Evolutionary conservation across 306 rosid species (phyloP), one percentile per base, ranked within the genome.

Genomic region (Fagus crenata): DNA sequence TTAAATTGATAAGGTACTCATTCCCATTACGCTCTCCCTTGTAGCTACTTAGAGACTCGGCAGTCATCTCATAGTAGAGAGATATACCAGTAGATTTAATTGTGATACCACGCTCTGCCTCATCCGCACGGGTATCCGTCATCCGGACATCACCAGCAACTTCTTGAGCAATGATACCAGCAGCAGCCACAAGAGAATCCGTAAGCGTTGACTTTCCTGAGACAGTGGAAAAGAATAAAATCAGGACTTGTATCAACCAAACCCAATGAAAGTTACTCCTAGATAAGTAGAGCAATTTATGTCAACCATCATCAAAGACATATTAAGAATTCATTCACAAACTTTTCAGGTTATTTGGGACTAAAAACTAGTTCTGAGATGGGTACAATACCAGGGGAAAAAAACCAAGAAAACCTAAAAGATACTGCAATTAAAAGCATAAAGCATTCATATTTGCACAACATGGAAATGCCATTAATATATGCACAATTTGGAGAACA

Each of bases 91-190:
- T 92, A 0, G 97, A 92, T 70, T 92, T 92, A 42, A 92, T 92
- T 4, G 97, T 92, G 49, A 92, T 92, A n/a, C 97, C 97, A 55
- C 95, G 89, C 75, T 88, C 95, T 3, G 95, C 97, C 87, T 92
- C 97, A 81, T 92, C 97, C 0, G 78, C 80, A 35, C 93, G 95
- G 18, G 97, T 92, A 77, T 92, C 97, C 0, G 91, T 88, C 93
- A 92, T 87, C 64, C 93, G 81, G 5, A 88, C 97, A 88, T 92
- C 93, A 73, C 97, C 97, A 1, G 97, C 97, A 74, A 51, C 83
- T 75, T 92, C 95, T 78, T 90, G 93, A 17, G 93, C 95, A 61
- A 90, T 90, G 79, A 92, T 90, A 76, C 97, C 97, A 7, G 94
- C 97, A 78, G 94, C 97, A 72, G 97, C 97, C 80, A 91, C 97